Percentiles rank a stretch among this genome's conserved stretches.
Conservation (phyloP, 352 stramenopile genomes). For the Phytophthora ohioensis region DNA sequence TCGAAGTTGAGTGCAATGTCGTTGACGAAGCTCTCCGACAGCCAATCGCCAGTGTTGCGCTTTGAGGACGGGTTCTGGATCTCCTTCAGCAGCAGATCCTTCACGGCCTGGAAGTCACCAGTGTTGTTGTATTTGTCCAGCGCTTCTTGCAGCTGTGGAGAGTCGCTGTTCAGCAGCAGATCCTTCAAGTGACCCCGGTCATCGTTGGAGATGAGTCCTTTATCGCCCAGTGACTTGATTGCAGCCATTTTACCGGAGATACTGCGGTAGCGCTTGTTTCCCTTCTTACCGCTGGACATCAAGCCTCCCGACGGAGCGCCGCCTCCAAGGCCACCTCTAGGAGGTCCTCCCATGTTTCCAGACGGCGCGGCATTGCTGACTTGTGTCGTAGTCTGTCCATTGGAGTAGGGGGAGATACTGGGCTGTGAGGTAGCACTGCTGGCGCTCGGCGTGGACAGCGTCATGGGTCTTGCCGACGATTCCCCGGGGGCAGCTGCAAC, state of each 20-base stretch:
- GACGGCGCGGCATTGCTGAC: slow-evolving; percentile 15
- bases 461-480: slow-evolving; percentile 27
- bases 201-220: slow-evolving; percentile 74
- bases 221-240: slow-evolving; percentile 82
- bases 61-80: slow-evolving; percentile 72
- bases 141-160: slow-evolving; percentile 74
- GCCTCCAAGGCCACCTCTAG: slow-evolving; percentile 27
- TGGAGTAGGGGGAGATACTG: slow-evolving; percentile 38
- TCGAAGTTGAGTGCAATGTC: slow-evolving; percentile 73
- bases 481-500: neutral
- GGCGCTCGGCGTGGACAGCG: slow-evolving; percentile 33
- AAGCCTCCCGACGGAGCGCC: slow-evolving; percentile 35
- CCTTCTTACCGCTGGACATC: slow-evolving; percentile 61
- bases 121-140: slow-evolving; percentile 83
- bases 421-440: slow-evolving; percentile 21
- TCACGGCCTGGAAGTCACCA: slow-evolving; percentile 78
- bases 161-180: slow-evolving; percentile 83
- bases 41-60: slow-evolving; percentile 74
- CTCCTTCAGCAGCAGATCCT: slow-evolving; percentile 72
- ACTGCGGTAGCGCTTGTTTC: slow-evolving; percentile 77
- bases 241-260: slow-evolving; percentile 86
- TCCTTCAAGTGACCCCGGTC: slow-evolving; percentile 80
- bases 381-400: slow-evolving; percentile 20
- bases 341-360: slow-evolving; percentile 26
- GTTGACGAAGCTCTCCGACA: slow-evolving; percentile 81